Evolutionary conservation across 2,329 filamentous ascomycete genomes (phyloP), one percentile per base, ranked within the genome.

Genomic region (Diaporthe destruens): DNA sequence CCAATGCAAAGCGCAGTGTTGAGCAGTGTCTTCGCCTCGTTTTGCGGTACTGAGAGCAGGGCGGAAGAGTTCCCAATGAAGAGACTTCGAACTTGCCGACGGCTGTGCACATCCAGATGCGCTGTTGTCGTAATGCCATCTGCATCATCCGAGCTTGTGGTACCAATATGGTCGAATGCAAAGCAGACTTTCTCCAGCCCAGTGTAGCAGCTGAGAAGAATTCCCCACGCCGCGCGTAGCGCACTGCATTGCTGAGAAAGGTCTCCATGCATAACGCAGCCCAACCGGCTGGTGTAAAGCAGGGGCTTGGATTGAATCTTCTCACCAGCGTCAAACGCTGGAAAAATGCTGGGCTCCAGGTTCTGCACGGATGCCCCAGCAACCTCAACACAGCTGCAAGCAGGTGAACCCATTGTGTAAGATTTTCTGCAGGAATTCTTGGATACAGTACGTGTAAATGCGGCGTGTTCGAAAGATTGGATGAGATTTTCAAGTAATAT

Each of bases 131-230:
- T 42, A 59, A 42, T 6, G 0, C 56, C 56, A 59, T 42, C 12
- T 11, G n/a, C 36, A 59, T 59, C n/a, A 42, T 34, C 56, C 9
- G 34, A 42, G 34, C n/a, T 42, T 42, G 56, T 25, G 36, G 36
- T 59, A 59, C n/a, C 34, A 25, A 2, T 20, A 29, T 59, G 56
- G 34, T 59, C 34, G 18, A 59, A 59, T 20, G 56, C 56, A 59
- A 59, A 59, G 20, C 34, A 59, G 36, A 59, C 56, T 29, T 59
- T 59, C 34, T 59, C 56, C 56, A 59, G 56, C 6, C 56, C 56
- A 25, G 34, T 59, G 56, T 42, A 59, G 42, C 56, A 59, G 9
- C 56, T 36, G n/a, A 59, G 36, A 42, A 59, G 56, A 25, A 59
- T 14, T 59, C 56, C 56, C 56, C 56, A 59, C 9, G 56, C 56